Evolutionary conservation across 352 stramenopile genomes (phyloP).

Genomic region (Phytophthora nicotianae): DNA sequence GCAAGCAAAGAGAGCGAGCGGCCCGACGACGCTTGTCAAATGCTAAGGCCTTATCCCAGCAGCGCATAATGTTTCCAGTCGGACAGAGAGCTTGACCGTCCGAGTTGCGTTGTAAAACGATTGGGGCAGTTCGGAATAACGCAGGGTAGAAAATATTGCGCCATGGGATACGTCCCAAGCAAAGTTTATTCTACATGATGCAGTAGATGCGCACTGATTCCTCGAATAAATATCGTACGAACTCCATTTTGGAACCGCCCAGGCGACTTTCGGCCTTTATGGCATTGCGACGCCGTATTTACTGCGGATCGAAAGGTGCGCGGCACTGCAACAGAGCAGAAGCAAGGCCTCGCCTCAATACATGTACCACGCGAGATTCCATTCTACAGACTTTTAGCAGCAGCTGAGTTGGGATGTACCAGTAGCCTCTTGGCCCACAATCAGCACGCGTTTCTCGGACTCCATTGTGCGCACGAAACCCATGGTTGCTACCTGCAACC

Average conservation of each 20-base stretch:
- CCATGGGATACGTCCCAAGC: slow-evolving; percentile 3
- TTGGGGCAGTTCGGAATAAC: too few species aligned
- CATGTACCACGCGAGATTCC: background rate
- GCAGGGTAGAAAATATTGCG: background rate
- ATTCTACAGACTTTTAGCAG: background rate
- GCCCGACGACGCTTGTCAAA: slow-evolving; percentile 31
- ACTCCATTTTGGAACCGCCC: background rate
- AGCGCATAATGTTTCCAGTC: background rate
- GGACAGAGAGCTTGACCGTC: background rate
- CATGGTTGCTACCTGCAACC: slow-evolving; percentile 3
- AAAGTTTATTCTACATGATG: background rate
- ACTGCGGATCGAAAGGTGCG: slow-evolving; percentile 5
- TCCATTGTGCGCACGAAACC: background rate
- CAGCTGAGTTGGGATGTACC: background rate
- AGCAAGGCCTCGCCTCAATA: background rate
- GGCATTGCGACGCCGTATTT: slow-evolving; percentile 2
- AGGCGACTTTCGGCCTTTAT: background rate
- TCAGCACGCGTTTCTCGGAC: slow-evolving; percentile 1
- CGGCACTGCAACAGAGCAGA: slow-evolving; percentile 9
- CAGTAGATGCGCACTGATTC: slow-evolving; percentile 9
- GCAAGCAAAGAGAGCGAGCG: slow-evolving; percentile 26
- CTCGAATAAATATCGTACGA: slow-evolving; percentile 15
- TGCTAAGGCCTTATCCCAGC: slow-evolving; percentile 20
- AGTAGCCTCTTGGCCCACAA: slow-evolving; percentile 14
- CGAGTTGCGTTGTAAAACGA: too few species aligned